phyloP scores from a whole-genome alignment of 2,329 filamentous ascomycete species.

The Zarea fungicola region DNA sequence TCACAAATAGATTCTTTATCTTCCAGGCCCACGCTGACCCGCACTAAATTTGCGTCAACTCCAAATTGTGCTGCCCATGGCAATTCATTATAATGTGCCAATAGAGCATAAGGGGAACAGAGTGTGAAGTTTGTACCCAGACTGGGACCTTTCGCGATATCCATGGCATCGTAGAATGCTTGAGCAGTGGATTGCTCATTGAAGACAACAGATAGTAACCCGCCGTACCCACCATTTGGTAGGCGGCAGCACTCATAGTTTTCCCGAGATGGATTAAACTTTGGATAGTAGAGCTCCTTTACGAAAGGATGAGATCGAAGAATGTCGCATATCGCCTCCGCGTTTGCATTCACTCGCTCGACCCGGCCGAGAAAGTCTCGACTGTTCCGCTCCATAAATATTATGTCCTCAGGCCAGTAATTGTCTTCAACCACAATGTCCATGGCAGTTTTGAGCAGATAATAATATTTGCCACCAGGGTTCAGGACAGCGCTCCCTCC shows the following conservation, averaged over 20 bases:
- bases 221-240: conserved; percentile 77
- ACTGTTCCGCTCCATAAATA: conserved; percentile 95
- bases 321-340: conserved; percentile 74
- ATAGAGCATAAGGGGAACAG: conserved; percentile 80
- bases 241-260: conserved; percentile 77
- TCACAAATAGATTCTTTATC: conserved; percentile 60
- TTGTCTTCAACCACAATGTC: conserved; percentile 72
- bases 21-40: conserved; percentile 88
- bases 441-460: conserved; percentile 61
- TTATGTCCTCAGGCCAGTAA: conserved; percentile 88
- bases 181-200: conserved; percentile 63
- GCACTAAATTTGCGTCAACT: conserved; percentile 72
- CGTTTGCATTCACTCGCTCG: conserved; percentile 77
- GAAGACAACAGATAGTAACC: conserved; percentile 81
- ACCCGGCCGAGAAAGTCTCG: conserved; percentile 83
- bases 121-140: conserved; percentile 96
- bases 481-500: conserved; percentile 69
- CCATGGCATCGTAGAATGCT: conserved; percentile 77
- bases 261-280: conserved; percentile 60
- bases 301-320: conserved; percentile 58
- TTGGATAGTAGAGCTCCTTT: conserved; percentile 82
- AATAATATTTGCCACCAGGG: conserved; percentile 65
- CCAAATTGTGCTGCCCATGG: conserved; percentile 85
- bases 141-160: conserved; percentile 90
- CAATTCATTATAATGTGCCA: conserved; percentile 87